phyloP scores from a whole-genome alignment of 768 basidiomycete genomes.

The Russula foetens region DNA sequence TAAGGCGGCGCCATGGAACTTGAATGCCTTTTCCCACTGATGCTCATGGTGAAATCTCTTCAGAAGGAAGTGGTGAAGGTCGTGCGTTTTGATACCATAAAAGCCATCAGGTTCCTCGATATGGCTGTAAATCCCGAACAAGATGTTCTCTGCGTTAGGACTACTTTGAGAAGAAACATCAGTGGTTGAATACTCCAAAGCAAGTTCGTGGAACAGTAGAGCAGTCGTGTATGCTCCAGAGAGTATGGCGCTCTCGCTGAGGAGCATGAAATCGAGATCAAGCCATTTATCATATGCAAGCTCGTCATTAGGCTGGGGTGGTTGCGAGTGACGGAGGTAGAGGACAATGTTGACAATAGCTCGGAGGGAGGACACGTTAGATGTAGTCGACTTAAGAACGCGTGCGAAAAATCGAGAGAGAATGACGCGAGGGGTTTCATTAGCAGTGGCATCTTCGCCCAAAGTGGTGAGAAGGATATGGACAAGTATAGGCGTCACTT shows the following conservation, averaged over 20 bases:
- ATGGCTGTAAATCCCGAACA: slow-evolving; percentile 90
- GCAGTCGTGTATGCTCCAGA: slow-evolving; percentile 88
- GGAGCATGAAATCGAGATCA: slow-evolving; percentile 57
- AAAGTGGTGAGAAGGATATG: slow-evolving; percentile 45
- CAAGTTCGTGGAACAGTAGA: slow-evolving; percentile 81
- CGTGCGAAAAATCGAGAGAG: slow-evolving; percentile 49
- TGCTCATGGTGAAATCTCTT: slow-evolving; percentile 88
- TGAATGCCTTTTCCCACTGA: slow-evolving; percentile 88
- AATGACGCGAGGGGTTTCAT: slow-evolving; percentile 24
- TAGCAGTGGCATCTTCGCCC: slow-evolving; percentile 20
- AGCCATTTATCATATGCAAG: slow-evolving; percentile 77
- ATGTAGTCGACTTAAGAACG: slow-evolving; percentile 36
- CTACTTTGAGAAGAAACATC: slow-evolving; percentile 26
- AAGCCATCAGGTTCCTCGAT: slow-evolving; percentile 99
- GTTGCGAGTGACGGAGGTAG: slow-evolving; percentile 66
- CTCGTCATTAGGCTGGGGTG: slow-evolving; percentile 30
- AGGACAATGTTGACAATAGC: slow-evolving; percentile 69
- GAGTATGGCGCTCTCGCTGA: slow-evolving; percentile 63
- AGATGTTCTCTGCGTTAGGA: slow-evolving; percentile 48
- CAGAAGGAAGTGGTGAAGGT: slow-evolving; percentile 74
- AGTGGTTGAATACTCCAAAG: slow-evolving; percentile 38
- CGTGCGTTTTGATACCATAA: slow-evolving; percentile 78
- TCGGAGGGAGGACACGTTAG: slow-evolving; percentile 38
- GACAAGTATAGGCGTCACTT: slow-evolving; percentile 67
- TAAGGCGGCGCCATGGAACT: slow-evolving; percentile 77